phyloP scores from a whole-genome alignment of 1,139 yeast species.

The Suhomyces wounanorum region DNA sequence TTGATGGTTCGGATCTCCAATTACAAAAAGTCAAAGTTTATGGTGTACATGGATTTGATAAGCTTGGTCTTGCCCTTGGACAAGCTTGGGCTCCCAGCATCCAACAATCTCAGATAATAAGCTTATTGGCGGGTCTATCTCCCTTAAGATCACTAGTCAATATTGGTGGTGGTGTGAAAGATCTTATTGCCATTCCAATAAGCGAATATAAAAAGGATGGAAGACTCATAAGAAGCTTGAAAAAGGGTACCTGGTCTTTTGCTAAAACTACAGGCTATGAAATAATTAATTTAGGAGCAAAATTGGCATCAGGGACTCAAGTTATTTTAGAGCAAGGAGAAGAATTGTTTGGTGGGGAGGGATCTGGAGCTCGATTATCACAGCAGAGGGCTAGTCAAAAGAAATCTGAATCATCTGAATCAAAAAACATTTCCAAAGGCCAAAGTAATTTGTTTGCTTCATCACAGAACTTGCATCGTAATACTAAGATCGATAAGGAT shows the following conservation, averaged over 20 bases:
- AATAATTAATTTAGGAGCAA: conserved; percentile 78
- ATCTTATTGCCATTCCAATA: conserved; percentile 71
- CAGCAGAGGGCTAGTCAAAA: conserved; percentile 1
- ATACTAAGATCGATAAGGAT: conserved; percentile 22
- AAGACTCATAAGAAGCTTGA: conserved; percentile 65
- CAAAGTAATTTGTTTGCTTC: conserved; percentile 24
- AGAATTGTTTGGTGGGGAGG: conserved; percentile 69
- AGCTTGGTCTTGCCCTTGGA: conserved; percentile 56
- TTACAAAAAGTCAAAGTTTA: conserved; percentile 63
- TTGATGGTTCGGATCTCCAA: conserved; percentile 79
- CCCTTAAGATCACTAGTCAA: conserved; percentile 78
- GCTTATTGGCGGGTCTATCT: conserved; percentile 75
- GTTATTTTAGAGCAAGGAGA: conserved; percentile 79
- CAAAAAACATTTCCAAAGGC: not conserved
- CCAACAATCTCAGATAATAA: conserved; percentile 71
- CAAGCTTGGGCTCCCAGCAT: conserved; percentile 87
- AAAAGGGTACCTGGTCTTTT: conserved; percentile 77
- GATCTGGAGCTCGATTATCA: conserved; percentile 45
- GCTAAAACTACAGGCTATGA: conserved; percentile 82
- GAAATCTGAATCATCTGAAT: not conserved
- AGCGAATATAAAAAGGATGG: conserved; percentile 77
- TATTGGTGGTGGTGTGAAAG: conserved; percentile 76
- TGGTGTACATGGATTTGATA: conserved; percentile 76
- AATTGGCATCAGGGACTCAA: conserved; percentile 88
- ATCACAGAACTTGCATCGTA: conserved; percentile 25